Conservation (phyloP, 2,329 filamentous ascomycete species). For the Epichloe scottii region DNA sequence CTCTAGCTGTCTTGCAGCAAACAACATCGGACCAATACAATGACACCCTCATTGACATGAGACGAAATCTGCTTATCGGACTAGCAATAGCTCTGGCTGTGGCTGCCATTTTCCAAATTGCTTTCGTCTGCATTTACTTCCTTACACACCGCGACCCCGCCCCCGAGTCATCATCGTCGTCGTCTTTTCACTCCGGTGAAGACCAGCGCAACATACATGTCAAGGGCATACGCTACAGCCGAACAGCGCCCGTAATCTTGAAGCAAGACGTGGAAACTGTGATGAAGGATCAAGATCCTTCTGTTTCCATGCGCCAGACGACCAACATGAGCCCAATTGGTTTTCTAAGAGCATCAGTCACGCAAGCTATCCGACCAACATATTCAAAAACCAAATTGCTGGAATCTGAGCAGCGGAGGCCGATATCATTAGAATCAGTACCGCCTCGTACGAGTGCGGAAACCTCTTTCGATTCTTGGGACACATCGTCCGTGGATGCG, state of each 20-base stretch:
- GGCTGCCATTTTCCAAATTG: conserved; percentile 33
- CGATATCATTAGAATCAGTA: conserved; percentile 36
- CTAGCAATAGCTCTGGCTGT: conserved; percentile 32
- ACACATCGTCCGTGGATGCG: conserved; percentile 54
- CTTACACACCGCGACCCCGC: conserved; percentile 22
- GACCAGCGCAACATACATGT: conserved; percentile 19
- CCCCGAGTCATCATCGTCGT: conserved; percentile 7
- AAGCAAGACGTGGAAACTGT: conserved; percentile 21
- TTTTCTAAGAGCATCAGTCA: conserved; percentile 27
- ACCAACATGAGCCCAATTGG: conserved; percentile 13
- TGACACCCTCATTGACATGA: conserved; percentile 4
- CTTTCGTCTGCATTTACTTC: conserved; percentile 35
- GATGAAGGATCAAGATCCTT: conserved; percentile 26
- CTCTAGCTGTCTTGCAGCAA: conserved; percentile 27
- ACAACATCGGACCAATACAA: conserved; percentile 9
- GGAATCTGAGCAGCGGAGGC: conserved; percentile 28
- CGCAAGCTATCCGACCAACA: conserved; percentile 37
- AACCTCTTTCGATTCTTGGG: conserved; percentile 66
- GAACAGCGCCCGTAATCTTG: conserved; percentile 25
- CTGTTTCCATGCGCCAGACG: conserved; percentile 26
- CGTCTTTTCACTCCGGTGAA: conserved; percentile 17
- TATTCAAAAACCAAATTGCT: conserved; percentile 45
- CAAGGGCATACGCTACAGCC: conserved; percentile 41
- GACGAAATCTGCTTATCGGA: conserved; percentile 28
- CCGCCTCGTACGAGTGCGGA: conserved; percentile 27